A percentile compares a stretch with the other conserved stretches of the same genome.
These are phyloP conservation scores for Fraxinus excelsior DNA, from an alignment of 257 asterid species.

Conservation along the genomic window DNA sequence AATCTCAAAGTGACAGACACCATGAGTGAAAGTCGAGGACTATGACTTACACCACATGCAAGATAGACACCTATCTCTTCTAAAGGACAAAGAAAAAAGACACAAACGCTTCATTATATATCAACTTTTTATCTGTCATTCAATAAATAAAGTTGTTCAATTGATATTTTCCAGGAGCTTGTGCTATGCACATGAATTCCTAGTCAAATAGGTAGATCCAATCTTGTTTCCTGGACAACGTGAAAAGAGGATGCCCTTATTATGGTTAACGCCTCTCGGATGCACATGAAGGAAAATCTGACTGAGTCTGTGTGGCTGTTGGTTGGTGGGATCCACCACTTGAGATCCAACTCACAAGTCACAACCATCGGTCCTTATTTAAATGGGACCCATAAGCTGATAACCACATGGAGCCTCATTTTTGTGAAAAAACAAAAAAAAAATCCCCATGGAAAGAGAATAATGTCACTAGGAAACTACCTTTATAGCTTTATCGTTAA, in stretches of 20 bases:
- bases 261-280: slow-evolving; percentile 24
- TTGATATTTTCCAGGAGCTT: slow-evolving; percentile 11
- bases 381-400: slow-evolving; percentile 38
- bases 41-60: neutral
- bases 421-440: slow-evolving; percentile 28
- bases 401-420: slow-evolving; percentile 15
- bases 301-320: slow-evolving; percentile 26
- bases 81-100: neutral
- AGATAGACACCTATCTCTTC: neutral
- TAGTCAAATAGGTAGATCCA: slow-evolving; percentile 20
- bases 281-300: slow-evolving; percentile 37
- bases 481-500: slow-evolving; percentile 4
- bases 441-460: slow-evolving; percentile 14
- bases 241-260: too few relatives aligned
- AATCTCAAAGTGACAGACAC: neutral
- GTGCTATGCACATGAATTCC: slow-evolving; percentile 18
- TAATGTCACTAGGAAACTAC: slow-evolving; percentile 11
- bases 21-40: neutral
- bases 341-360: slow-evolving; percentile 40
- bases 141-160: neutral
- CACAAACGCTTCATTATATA: neutral
- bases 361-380: slow-evolving; percentile 52
- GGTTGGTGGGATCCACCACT: slow-evolving; percentile 37
- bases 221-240: slow-evolving; percentile 24
- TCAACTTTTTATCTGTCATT: neutral